Conservation (phyloP, 768 basidiomycete genomes). For the Peribolospora baueri region DNA sequence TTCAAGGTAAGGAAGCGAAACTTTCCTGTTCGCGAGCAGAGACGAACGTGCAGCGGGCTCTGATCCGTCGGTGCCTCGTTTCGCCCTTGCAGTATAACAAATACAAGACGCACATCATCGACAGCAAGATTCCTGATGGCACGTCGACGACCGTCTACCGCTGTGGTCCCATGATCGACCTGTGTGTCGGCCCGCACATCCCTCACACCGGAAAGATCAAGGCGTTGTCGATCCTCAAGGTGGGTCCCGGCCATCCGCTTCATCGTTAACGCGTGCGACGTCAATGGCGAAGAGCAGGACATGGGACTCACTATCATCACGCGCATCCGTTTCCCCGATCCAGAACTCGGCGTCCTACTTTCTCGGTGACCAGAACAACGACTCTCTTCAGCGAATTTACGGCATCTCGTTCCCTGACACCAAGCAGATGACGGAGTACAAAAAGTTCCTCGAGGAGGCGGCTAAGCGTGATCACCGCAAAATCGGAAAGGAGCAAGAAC, state of each 20-base stretch:
- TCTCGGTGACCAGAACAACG: conserved; percentile 76
- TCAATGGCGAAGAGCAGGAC: no score
- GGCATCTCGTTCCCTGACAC: conserved; percentile 98
- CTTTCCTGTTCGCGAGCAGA: neutral
- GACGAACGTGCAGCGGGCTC: neutral
- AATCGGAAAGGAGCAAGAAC: conserved; percentile 92
- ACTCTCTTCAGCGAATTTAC: conserved; percentile 84
- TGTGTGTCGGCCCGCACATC: conserved; percentile 91
- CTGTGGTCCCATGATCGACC: conserved; percentile 93
- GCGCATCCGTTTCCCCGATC: neutral
- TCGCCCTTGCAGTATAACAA: conserved; percentile 63
- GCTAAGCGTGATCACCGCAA: conserved; percentile 94
- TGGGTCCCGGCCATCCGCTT: conserved; percentile 15
- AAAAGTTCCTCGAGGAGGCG: conserved; percentile 82
- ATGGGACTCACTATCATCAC: neutral
- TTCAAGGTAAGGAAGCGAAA: conserved; percentile 39
- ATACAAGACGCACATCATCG: conserved; percentile 87
- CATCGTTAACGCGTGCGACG: neutral
- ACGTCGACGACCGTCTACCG: conserved; percentile 93
- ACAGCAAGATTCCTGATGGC: conserved; percentile 85
- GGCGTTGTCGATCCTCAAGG: conserved; percentile 89
- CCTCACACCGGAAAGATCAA: conserved; percentile 96
- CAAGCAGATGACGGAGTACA: conserved; percentile 83
- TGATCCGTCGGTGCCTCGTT: neutral
- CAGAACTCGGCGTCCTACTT: conserved; percentile 97